phyloP scores from a whole-genome alignment of 768 basidiomycete species.

The Chalciporus pseudorubinellus region DNA sequence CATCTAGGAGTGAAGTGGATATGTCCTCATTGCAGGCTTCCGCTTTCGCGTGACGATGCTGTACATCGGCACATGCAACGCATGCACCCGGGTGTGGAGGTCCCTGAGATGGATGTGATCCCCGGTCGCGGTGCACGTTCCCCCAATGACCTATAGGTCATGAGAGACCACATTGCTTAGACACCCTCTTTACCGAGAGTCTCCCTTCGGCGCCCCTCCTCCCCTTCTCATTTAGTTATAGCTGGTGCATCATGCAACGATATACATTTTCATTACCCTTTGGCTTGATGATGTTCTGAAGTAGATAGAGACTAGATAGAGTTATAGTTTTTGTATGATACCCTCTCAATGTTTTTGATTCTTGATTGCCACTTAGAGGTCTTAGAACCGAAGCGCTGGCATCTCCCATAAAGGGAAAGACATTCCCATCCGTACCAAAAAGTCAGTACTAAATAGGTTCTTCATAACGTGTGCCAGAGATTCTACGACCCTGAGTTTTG shows the following conservation, averaged over 20 bases:
- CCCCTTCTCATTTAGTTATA: not conserved
- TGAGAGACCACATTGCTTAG: not conserved
- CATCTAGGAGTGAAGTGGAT: conserved; percentile 31
- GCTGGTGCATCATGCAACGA: not conserved
- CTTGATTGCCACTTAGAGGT: too few species aligned
- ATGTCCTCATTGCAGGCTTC: conserved; percentile 24
- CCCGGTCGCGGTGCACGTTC: conserved; percentile 17
- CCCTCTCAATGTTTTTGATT: not conserved
- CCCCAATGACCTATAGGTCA: conserved; percentile 3
- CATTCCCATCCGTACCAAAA: conserved; percentile 13
- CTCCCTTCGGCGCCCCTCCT: not conserved
- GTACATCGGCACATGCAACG: conserved; percentile 32
- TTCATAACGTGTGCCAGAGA: too few species aligned
- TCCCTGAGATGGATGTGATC: conserved; percentile 24
- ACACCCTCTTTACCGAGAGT: too few species aligned
- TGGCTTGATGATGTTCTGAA: not conserved
- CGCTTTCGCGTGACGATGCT: conserved; percentile 34
- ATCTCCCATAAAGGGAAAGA: conserved; percentile 9
- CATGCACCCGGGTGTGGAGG: conserved; percentile 22
- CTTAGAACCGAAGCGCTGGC: too few species aligned
- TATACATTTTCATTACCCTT: not conserved
- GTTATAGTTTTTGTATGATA: not conserved
- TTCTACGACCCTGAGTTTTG: not conserved
- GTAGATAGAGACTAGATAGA: too few species aligned
- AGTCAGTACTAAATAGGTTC: not conserved